These are phyloP conservation scores for Allodekkera sacchari DNA, from an alignment of 805 yeast species.

Conservation along the genomic window DNA sequence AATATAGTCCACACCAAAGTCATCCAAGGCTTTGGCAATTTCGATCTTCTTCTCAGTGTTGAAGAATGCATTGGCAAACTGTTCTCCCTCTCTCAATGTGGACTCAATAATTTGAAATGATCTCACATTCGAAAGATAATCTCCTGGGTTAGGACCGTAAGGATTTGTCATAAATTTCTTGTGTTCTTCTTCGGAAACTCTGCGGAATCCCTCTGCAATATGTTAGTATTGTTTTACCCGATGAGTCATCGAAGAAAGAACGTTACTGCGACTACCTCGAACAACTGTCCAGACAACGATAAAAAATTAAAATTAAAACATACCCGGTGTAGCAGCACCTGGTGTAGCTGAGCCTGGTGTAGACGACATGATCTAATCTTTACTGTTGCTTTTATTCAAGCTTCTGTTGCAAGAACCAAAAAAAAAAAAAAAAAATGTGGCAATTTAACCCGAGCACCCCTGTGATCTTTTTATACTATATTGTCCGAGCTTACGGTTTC, in stretches of 20 bases:
- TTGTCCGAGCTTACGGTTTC: too few relatives aligned
- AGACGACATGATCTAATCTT: too few relatives aligned
- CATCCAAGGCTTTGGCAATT: slow-evolving; percentile 94
- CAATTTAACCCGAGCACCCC: too few relatives aligned
- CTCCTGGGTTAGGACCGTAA: slow-evolving; percentile 93
- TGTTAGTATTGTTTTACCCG: not conserved
- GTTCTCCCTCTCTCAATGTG: slow-evolving; percentile 97
- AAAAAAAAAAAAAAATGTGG: too few relatives aligned
- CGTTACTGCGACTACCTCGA: not conserved
- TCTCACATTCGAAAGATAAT: slow-evolving; percentile 81
- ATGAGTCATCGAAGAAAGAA: not conserved
- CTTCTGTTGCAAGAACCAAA: too few relatives aligned
- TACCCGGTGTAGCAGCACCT: too few relatives aligned
- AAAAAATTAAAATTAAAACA: too few relatives aligned
- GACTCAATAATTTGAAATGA: slow-evolving; percentile 90
- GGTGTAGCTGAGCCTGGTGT: too few relatives aligned
- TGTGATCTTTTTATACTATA: too few relatives aligned
- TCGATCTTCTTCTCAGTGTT: slow-evolving; percentile 90
- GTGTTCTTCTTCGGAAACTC: slow-evolving; percentile 38
- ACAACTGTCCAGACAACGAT: not conserved
- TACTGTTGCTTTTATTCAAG: too few relatives aligned
- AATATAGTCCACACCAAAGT: slow-evolving; percentile 96
- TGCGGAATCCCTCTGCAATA: slow-evolving; percentile 32
- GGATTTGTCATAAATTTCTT: slow-evolving; percentile 37
- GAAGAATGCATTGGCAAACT: slow-evolving; percentile 95